Evolutionary conservation across 2,329 filamentous ascomycete genomes (phyloP), one percentile per base, ranked within the genome.

Genomic region (Penicillium sp.): DNA sequence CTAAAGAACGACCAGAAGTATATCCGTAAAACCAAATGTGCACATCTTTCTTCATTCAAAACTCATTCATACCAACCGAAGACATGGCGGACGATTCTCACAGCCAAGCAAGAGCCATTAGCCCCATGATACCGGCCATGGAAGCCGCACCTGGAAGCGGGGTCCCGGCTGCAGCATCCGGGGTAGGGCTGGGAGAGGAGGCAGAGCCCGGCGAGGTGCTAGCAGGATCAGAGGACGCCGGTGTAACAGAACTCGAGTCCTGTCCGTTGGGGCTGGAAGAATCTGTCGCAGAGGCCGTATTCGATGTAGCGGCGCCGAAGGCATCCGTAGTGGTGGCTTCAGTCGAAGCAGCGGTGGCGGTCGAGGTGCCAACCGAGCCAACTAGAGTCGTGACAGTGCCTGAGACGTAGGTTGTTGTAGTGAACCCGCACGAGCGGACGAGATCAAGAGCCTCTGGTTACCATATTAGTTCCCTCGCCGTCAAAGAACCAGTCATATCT

Each of bases 391-490:
- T 62, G 30, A 62, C 54, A 29, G 58, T 56, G 12, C 57, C 52
- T 13, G 64, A 34, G 29, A 58, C 58, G 43, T 61, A 67, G 16
- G 56, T 60, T 9, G 62, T 68, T 9, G 63, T 64, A 14, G 46
- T 58, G 25, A 67, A 51, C 9, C 46, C 47, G 54, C 65, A 68
- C 19, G 57, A 60, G 37, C 41, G 52, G n/a, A 67, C 59, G 27
- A 68, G 62, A 11, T 64, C 58, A 35, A 66, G 62, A 25, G 63
- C 65, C 25, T 66, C 65, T 66, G 35, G 28, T 22, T 5, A 19
- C 8, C 3, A 12, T 7, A 36, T 64, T 29, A 61, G 48, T 13
- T 19, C 27, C 8, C 4, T 11, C 16, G 7, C 13, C 22, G 7
- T 7, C 19, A 35, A 3, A 9, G 19, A 3, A 4, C 1, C 14